Evolutionary conservation across 2,329 filamentous ascomycete species (phyloP), one percentile per base, ranked within the genome.

Genomic region (Ascomycota sp.): DNA sequence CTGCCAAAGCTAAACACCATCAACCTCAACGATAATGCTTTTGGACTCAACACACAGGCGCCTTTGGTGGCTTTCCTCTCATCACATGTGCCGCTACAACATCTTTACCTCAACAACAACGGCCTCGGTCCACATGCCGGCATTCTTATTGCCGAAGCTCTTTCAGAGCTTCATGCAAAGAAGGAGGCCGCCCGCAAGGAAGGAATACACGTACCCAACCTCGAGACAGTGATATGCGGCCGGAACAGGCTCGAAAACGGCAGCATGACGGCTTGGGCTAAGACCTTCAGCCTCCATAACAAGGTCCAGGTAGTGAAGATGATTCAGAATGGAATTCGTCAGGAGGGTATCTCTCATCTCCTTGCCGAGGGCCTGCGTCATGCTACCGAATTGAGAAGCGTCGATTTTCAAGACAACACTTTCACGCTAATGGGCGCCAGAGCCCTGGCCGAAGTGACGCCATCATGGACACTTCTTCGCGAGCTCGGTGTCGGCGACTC

Each of bases 41-140:
- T 98, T 48, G 89, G 89, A 36, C 72, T 93, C 39, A 93, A 92
- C 58, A 92, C 82, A 11, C 79, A 91, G 54, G 83, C 81, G 27
- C 89, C 86, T 8, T 71, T 98, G 33, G 80, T 92, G 44, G 79
- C 80, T 38, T 98, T 98, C 60, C 72, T 98, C 40, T 75, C 79
- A 36, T 68, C 75, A 37, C 86, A 95, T 57, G 72, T 79, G 3
- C 86, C 89, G 3, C 73, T 98, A 30, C 83, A 84, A 55, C 84
- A 93, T 55, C 71, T 98, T 25, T 82, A 91, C 56, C 72, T 98
- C 37, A 95, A 95, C 66, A 98, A 98, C 66, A 98, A 98, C 55
- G 89, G 89, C 25, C 71, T 98, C 28, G 89, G 89, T 9, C 89
- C 89, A 16, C 76, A 83, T 39, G 86, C 86, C 8, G 89, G 89